Percentiles rank a stretch among this genome's conserved stretches.
phyloP scores from a whole-genome alignment of 257 asterid genomes.

The Solanum ossicruentum region DNA sequence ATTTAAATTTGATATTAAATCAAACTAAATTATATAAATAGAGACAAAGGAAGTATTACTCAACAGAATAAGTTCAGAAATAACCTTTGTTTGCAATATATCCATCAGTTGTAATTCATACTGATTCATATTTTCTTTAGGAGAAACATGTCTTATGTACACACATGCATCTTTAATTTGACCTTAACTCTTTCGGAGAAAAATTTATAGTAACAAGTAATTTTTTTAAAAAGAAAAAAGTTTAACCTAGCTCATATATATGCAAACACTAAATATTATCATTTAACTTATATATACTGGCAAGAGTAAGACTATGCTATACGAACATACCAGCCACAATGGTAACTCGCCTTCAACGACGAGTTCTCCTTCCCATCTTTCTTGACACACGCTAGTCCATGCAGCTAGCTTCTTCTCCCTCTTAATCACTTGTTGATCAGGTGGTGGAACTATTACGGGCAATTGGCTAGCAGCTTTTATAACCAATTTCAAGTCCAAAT shows the following conservation, averaged over 20 bases:
- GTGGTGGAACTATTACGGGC: constrained; percentile 17
- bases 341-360: constrained; percentile 80
- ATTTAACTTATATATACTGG: neutral
- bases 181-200: neutral
- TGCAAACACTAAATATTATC: neutral
- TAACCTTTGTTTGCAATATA: neutral
- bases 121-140: neutral
- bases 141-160: neutral
- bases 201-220: neutral
- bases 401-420: constrained; percentile 43
- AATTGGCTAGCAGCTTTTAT: constrained; percentile 35
- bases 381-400: constrained; percentile 77
- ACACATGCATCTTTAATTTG: neutral
- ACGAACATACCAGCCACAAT: constrained; percentile 54
- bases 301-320: neutral
- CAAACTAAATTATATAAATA: too few relatives aligned
- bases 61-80: neutral
- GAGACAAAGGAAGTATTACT: too few relatives aligned
- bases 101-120: neutral
- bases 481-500: constrained; percentile 1
- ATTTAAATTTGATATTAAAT: too few relatives aligned
- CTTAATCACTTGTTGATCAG: constrained; percentile 3
- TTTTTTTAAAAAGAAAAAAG: too few relatives aligned
- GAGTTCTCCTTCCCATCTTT: constrained; percentile 89
- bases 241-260: too few relatives aligned